A percentile compares a stretch with the other conserved stretches of the same genome.
Conservation (phyloP, 352 stramenopile genomes). For the Thalassiosira mediterranea region DNA sequence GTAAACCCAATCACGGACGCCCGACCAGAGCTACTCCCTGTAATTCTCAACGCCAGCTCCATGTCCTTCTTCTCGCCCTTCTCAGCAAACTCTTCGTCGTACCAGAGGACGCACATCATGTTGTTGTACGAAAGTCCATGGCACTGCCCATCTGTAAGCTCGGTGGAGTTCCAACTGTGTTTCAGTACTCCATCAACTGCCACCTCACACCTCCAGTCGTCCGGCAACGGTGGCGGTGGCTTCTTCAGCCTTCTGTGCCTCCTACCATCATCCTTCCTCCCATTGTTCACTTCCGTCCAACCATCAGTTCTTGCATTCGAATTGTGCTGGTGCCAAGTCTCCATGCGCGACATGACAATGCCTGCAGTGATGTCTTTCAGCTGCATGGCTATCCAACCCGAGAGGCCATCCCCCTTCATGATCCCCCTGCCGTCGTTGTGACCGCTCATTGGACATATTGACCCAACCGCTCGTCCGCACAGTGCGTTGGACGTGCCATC, state of each 20-base stretch:
- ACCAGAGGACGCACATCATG: slow-evolving; percentile 20
- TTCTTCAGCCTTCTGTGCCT: slow-evolving; percentile 18
- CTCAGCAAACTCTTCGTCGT: slow-evolving; percentile 36
- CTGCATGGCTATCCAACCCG: slow-evolving; percentile 73
- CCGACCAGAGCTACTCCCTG: slow-evolving; percentile 26
- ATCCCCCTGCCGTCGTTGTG: slow-evolving; percentile 60
- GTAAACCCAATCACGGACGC: not conserved
- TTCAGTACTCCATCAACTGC: slow-evolving; percentile 40
- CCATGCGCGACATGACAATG: slow-evolving; percentile 63
- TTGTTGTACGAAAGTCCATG: slow-evolving; percentile 46
- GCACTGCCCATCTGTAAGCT: slow-evolving; percentile 3
- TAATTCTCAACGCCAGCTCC: slow-evolving; percentile 72
- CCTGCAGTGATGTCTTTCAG: slow-evolving; percentile 70
- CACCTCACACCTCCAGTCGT: slow-evolving; percentile 35
- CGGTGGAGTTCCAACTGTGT: slow-evolving; percentile 17
- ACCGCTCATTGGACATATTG: slow-evolving; percentile 54
- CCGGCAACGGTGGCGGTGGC: slow-evolving; percentile 32
- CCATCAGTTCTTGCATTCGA: slow-evolving; percentile 46
- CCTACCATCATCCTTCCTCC: slow-evolving; percentile 17
- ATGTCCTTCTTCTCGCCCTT: slow-evolving; percentile 59
- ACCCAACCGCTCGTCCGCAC: slow-evolving; percentile 21
- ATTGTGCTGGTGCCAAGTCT: slow-evolving; percentile 48
- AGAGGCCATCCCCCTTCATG: slow-evolving; percentile 51
- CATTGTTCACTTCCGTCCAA: slow-evolving; percentile 70
- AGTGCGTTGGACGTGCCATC: slow-evolving; percentile 51